Base-by-base conservation (phyloP, 495 filamentous ascomycete genomes). In the Penicillium longicatenatum region DNA sequence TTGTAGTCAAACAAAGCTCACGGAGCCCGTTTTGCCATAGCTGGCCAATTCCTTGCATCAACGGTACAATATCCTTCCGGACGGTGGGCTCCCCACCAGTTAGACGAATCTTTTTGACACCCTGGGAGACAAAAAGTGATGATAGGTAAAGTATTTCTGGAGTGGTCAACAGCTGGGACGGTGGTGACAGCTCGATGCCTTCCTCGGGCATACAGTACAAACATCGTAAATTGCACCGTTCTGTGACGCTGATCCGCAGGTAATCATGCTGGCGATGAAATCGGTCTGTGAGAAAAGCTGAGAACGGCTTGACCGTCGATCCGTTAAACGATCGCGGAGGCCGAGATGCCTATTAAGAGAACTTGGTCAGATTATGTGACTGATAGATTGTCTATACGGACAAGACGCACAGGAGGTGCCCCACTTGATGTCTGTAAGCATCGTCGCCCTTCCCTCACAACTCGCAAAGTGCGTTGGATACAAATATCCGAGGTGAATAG, bases 131-230 rank as follows among this genome's bases (percentile, higher is more conserved):
- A 66, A 98, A 98, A 4, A n/a, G n/a, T n/a, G 88, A 88, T 39
- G 92, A 91, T 19, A 98, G 85, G 70, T 98, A 89, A 56, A 89
- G 79, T 62, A 98, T 95, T 65, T 98, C 94, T 3, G 94, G 90
- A 0, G 90, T 91, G 0, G 94, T 97, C 51, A 98, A 84, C n/a
- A 95, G 84, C 51, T 89, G 83, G 2, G 78, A 74, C 8, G 80
- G 73, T 0, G 93, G 95, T 1, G 93, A 96, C 35, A 97, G 86
- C 9, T 91, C 85, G 6, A 98, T 86, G 12, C 94, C 94, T 72
- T 96, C 91, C 74, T 93, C 93, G 1, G 93, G 93, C 93, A 98
- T 98, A 75, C 93, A 98, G 73, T 97, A 98, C 52, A 89, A 66
- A 73, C 91, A 96, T 50, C 91, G 86, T 21, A 96, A 83, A 69